Percentiles rank a stretch among this genome's conserved stretches.
Evolutionary conservation across 371 early-diverging fungal species (phyloP).

Genomic region (Mortierella sp.): DNA sequence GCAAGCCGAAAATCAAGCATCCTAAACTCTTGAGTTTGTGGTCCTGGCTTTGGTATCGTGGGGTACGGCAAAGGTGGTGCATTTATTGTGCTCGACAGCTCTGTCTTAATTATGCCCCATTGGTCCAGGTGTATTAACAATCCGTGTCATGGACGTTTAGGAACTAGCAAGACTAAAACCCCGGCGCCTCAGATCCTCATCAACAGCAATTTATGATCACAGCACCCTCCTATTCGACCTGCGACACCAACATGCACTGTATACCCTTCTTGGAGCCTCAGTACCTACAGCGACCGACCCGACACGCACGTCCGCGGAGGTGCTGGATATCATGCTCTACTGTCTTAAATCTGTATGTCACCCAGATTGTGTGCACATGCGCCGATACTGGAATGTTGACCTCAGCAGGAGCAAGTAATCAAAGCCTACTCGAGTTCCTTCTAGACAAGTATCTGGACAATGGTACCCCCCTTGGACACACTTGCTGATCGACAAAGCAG

Average conservation of each 20-base stretch:
- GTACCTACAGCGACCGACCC: constrained; percentile 41
- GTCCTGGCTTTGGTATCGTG: constrained; percentile 36
- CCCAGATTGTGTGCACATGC: constrained; percentile 59
- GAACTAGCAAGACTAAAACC: constrained; percentile 51
- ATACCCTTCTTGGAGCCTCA: constrained; percentile 43
- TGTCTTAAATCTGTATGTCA: constrained; percentile 38
- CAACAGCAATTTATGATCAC: constrained; percentile 37
- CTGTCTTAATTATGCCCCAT: background rate
- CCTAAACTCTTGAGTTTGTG: constrained; percentile 40
- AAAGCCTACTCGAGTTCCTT: constrained; percentile 39
- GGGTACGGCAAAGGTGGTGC: constrained; percentile 51
- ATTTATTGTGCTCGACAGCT: constrained; percentile 47
- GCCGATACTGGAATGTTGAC: constrained; percentile 55
- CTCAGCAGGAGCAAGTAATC: constrained; percentile 52
- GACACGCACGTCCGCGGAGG: constrained; percentile 44
- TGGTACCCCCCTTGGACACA: constrained; percentile 55
- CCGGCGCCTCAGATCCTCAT: constrained; percentile 37
- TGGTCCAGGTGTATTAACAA: background rate
- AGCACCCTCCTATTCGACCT: constrained; percentile 45
- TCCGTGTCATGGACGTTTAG: constrained; percentile 12
- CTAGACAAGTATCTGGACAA: constrained; percentile 29
- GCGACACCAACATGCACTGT: constrained; percentile 52
- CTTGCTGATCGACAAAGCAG: constrained; percentile 64
- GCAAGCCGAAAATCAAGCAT: constrained; percentile 21
- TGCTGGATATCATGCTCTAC: constrained; percentile 45